phyloP scores from a whole-genome alignment of 2,329 filamentous ascomycete species.

The Venturia asperata region DNA sequence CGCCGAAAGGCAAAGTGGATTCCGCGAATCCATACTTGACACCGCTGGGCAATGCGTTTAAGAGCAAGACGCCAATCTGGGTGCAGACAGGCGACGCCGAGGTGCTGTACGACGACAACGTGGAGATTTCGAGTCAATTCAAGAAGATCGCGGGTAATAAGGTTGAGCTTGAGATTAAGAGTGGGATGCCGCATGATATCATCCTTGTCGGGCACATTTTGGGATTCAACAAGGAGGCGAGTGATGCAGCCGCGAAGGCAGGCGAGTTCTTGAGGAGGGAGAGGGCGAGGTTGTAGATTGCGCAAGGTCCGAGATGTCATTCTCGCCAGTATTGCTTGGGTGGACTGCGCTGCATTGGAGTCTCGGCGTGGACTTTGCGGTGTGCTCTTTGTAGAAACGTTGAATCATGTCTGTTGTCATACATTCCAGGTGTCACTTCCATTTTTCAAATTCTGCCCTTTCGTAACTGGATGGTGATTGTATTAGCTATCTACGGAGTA shows the following conservation, averaged over 20 bases:
- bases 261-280: constrained; percentile 28
- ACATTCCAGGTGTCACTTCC: neutral
- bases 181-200: constrained; percentile 42
- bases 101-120: constrained; percentile 36
- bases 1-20: constrained; percentile 23
- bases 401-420: neutral
- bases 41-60: constrained; percentile 34
- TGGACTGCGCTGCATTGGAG: neutral
- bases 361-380: neutral
- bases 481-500: too few relatives aligned
- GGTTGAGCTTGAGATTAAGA: constrained; percentile 37
- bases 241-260: constrained; percentile 31
- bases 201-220: constrained; percentile 34
- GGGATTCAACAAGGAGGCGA: constrained; percentile 38
- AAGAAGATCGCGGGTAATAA: constrained; percentile 34
- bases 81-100: constrained; percentile 38
- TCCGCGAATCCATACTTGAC: constrained; percentile 35
- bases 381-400: neutral
- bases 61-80: constrained; percentile 35
- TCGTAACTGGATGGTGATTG: too few relatives aligned
- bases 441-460: neutral
- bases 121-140: constrained; percentile 35
- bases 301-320: neutral
- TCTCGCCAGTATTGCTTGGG: neutral
- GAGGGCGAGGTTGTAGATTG: constrained; percentile 16